phyloP scores from a whole-genome alignment of 2,329 filamentous ascomycete species.

The Chaetomiaceae sp. region DNA sequence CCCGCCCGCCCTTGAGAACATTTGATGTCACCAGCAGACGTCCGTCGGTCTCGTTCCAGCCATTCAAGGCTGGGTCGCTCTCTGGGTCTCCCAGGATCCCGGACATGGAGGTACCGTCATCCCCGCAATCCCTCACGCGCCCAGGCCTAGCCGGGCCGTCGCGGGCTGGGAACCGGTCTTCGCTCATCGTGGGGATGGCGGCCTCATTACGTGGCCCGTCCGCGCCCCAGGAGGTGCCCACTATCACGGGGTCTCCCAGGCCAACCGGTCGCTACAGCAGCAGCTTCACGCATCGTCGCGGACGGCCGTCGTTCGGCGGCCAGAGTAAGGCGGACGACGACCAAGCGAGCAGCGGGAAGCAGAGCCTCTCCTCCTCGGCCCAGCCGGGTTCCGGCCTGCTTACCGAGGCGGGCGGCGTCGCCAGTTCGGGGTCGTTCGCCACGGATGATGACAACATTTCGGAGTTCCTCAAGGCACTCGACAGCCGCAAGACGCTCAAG shows the following conservation, averaged over 20 bases:
- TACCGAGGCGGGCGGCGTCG: constrained; percentile 57
- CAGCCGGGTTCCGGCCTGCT: constrained; percentile 76
- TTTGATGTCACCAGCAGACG: constrained; percentile 56
- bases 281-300: constrained; percentile 82
- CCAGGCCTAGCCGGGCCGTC: constrained; percentile 43
- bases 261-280: constrained; percentile 86
- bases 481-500: constrained; percentile 78
- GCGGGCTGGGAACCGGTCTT: constrained; percentile 62
- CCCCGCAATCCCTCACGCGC: constrained; percentile 47
- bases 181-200: constrained; percentile 68
- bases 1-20: constrained; percentile 34
- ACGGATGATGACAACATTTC: constrained; percentile 89
- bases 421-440: constrained; percentile 60
- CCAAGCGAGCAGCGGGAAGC: constrained; percentile 72
- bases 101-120: constrained; percentile 48
- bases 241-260: constrained; percentile 70
- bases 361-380: constrained; percentile 64
- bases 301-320: constrained; percentile 69
- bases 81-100: constrained; percentile 68
- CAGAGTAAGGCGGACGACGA: constrained; percentile 66
- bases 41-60: constrained; percentile 83
- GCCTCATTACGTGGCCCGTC: constrained; percentile 63
- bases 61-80: constrained; percentile 94
- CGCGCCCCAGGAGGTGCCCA: constrained; percentile 60
- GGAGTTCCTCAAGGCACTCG: constrained; percentile 83